These are phyloP conservation scores for Ambispora gerdemannii DNA, from an alignment of 192 early-diverging fungal genomes.

Conservation along the genomic window DNA sequence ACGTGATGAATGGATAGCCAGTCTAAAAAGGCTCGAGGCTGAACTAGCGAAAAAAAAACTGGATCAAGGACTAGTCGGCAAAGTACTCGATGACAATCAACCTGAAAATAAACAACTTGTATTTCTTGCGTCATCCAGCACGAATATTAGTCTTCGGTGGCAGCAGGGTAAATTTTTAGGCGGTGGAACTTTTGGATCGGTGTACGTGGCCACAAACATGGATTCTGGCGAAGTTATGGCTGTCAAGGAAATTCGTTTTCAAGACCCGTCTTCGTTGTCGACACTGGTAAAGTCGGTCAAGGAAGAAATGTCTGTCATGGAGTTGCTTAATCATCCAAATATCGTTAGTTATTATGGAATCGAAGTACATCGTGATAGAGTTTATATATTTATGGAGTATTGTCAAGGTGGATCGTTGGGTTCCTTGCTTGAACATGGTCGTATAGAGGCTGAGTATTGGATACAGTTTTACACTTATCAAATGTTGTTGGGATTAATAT, in stretches of 20 bases:
- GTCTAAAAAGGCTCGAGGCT: slow-evolving; percentile 54
- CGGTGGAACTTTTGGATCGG: slow-evolving; percentile 83
- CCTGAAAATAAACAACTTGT: slow-evolving; percentile 78
- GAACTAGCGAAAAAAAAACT: slow-evolving; percentile 39
- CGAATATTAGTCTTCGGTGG: slow-evolving; percentile 81
- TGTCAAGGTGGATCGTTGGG: slow-evolving; percentile 75
- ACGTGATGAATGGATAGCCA: slow-evolving; percentile 50
- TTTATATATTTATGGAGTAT: slow-evolving; percentile 91
- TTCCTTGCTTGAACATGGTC: slow-evolving; percentile 72
- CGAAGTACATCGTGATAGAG: slow-evolving; percentile 87
- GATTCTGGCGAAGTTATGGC: slow-evolving; percentile 85
- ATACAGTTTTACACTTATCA: slow-evolving; percentile 74
- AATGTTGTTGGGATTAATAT: slow-evolving; percentile 78
- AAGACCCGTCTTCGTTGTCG: slow-evolving; percentile 60
- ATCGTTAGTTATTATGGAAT: slow-evolving; percentile 89
- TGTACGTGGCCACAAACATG: slow-evolving; percentile 80
- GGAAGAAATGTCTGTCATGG: slow-evolving; percentile 91
- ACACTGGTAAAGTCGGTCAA: slow-evolving; percentile 68
- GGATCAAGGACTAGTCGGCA: slow-evolving; percentile 65
- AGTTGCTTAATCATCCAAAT: slow-evolving; percentile 83
- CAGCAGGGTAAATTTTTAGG: slow-evolving; percentile 82
- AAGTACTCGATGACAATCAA: slow-evolving; percentile 71
- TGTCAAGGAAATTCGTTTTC: slow-evolving; percentile 89
- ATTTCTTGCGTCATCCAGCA: slow-evolving; percentile 70
- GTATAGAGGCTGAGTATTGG: slow-evolving; percentile 71